Base-by-base conservation (phyloP, 345 rosid genomes). In the Noccaea bulbosa region DNA sequence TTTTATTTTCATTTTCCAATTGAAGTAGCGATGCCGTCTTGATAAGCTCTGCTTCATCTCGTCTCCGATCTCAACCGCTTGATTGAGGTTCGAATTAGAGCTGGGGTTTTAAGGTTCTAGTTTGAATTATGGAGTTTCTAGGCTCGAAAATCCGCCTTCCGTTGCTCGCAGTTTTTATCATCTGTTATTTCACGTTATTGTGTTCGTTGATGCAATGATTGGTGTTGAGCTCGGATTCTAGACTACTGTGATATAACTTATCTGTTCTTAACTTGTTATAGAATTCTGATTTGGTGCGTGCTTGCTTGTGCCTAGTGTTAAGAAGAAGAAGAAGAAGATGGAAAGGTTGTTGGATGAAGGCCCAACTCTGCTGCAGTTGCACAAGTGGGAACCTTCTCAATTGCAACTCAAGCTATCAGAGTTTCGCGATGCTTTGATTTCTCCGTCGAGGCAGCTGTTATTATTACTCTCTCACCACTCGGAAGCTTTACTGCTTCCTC, bases 351-450 rank as follows among this genome's bases (percentile, higher is more conserved):
- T 67, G 71, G 74, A 71, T 35, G 88, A 83, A 80, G 80, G 78
- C 50, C 90, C 84, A 67, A 72, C 88, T 5, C 53, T 88, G 68
- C 78, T 91, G 81, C 98, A 87, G 80, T 66, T 94, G 85, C 89
- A 74, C 62, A 86, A 85, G 83, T 94, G 99, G 97, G 81, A 46
- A 44, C 85, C 92, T 58, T 80, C 91, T 38, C 78, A 54, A 62
- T 67, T 80, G 78, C 83, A 79, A 62, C 77, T 83, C 53, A 75
- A 89, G 52, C 78, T 85, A 52, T 85, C 98, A 20, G 98, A 94
- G 63, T 94, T 81, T 79, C 89, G 86, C 5, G 95, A 91, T 72
- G 99, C 88, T 73, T 91, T 88, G 77, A 82, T 94, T 33, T 94
- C 99, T 66, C 99, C 99, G 3, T 80, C 93, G 59, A 89, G 88